Percentiles rank a stretch among this genome's conserved stretches.
These are phyloP conservation scores for Clarireedia homoeocarpa DNA, from an alignment of 2,329 filamentous ascomycete genomes.

Conservation along the genomic window DNA sequence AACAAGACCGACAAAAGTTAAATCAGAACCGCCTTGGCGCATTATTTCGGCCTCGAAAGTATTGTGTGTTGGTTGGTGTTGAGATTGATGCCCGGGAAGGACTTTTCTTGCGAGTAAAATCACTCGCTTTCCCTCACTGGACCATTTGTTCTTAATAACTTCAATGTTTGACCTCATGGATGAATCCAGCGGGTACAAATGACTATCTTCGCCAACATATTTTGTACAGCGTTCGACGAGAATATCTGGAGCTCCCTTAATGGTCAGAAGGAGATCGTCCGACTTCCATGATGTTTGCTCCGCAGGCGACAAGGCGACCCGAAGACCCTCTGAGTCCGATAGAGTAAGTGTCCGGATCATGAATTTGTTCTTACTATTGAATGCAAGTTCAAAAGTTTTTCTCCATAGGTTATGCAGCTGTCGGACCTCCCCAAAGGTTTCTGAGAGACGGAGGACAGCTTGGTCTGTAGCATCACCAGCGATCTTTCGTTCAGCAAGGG, in stretches of 20 bases:
- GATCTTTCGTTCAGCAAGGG: conserved; percentile 52
- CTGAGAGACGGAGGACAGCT: conserved; percentile 63
- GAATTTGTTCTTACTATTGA: conserved; percentile 78
- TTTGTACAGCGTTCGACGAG: conserved; percentile 57
- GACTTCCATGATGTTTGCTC: conserved; percentile 9
- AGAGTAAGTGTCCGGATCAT: conserved; percentile 57
- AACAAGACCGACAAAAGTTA: conserved; percentile 47
- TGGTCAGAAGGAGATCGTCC: conserved; percentile 44
- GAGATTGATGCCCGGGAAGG: conserved; percentile 8
- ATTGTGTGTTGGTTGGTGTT: conserved; percentile 28
- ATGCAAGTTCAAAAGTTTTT: conserved; percentile 58
- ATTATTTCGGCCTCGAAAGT: conserved; percentile 46
- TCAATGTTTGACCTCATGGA: conserved; percentile 41
- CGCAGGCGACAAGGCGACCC: conserved; percentile 8
- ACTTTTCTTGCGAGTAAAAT: conserved; percentile 55
- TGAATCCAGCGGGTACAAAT: conserved; percentile 39
- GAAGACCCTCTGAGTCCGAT: conserved; percentile 29
- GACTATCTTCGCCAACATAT: conserved; percentile 49
- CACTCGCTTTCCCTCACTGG: conserved; percentile 57
- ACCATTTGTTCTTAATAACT: conserved; percentile 57
- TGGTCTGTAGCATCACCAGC: conserved; percentile 70
- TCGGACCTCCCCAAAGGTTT: conserved; percentile 50
- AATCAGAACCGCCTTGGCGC: conserved; percentile 38
- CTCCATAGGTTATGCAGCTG: conserved; percentile 55
- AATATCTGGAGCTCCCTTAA: conserved; percentile 69